These are phyloP conservation scores for Peronospora farinosa DNA, from an alignment of 352 stramenopile genomes.

Conservation along the genomic window DNA sequence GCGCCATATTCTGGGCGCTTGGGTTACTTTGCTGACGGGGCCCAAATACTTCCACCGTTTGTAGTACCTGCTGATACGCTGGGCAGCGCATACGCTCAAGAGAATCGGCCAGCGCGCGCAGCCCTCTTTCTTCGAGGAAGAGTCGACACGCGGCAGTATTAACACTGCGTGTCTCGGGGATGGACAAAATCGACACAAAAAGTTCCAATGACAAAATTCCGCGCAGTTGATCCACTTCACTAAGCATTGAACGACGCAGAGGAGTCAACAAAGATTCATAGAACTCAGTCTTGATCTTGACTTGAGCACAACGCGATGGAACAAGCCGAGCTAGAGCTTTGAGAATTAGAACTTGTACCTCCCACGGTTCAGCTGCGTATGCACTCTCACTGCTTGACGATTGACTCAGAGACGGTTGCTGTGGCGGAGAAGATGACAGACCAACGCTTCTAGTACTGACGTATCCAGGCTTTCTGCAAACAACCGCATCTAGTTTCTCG, in stretches of 20 bases:
- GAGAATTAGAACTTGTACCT: constrained; percentile 74
- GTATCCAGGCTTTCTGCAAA: constrained; percentile 49
- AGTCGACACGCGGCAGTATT: constrained; percentile 51
- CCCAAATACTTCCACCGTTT: neutral
- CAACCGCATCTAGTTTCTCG: constrained; percentile 39
- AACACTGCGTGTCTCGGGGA: constrained; percentile 36
- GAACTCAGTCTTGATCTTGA: constrained; percentile 50
- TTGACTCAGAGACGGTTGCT: constrained; percentile 13
- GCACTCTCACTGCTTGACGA: constrained; percentile 14
- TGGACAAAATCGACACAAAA: constrained; percentile 50
- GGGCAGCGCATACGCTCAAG: constrained; percentile 68
- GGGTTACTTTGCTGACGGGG: too few species aligned
- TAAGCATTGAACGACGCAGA: constrained; percentile 56
- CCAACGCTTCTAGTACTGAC: constrained; percentile 19
- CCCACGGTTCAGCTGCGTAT: constrained; percentile 52
- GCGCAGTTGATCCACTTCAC: constrained; percentile 70
- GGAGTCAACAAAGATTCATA: constrained; percentile 60
- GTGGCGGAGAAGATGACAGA: constrained; percentile 10
- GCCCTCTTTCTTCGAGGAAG: constrained; percentile 49
- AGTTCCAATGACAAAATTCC: constrained; percentile 67
- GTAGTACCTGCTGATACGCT: constrained; percentile 60
- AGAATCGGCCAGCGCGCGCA: constrained; percentile 45
- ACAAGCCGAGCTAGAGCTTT: constrained; percentile 64
- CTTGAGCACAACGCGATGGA: constrained; percentile 40
- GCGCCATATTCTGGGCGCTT: too few species aligned